A percentile compares a stretch with the other conserved stretches of the same genome.
These are phyloP conservation scores for Lathyrus aphaca DNA, from an alignment of 306 rosid genomes.

Conservation along the genomic window DNA sequence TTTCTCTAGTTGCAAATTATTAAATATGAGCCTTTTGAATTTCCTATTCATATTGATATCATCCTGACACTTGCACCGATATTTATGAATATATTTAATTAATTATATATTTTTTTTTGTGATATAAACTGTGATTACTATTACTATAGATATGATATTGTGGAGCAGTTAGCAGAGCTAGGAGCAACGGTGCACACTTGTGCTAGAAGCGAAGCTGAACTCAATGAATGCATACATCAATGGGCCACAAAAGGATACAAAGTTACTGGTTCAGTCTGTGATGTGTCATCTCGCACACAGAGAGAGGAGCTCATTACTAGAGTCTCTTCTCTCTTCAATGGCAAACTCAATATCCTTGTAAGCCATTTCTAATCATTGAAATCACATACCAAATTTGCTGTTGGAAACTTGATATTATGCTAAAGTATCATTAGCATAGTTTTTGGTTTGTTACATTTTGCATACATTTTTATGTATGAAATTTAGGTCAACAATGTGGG, in stretches of 20 bases:
- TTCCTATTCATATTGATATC: too few species aligned
- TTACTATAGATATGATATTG: conserved; percentile 48
- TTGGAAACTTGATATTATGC: too few species aligned
- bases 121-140: background rate
- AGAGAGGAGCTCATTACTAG: conserved; percentile 31
- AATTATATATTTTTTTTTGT: background rate
- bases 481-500: conserved; percentile 39
- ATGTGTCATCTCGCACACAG: conserved; percentile 30
- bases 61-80: too few species aligned
- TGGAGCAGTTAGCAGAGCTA: conserved; percentile 41
- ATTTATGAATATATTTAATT: too few species aligned
- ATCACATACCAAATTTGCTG: background rate
- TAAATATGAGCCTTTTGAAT: too few species aligned
- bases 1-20: too few species aligned
- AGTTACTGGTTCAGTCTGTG: conserved; percentile 44
- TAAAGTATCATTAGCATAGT: too few species aligned
- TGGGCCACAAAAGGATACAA: conserved; percentile 41
- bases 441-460: background rate
- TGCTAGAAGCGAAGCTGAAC: conserved; percentile 38
- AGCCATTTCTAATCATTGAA: background rate
- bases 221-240: conserved; percentile 30
- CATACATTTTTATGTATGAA: background rate
- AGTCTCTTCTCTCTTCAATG: conserved; percentile 41
- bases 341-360: conserved; percentile 50
- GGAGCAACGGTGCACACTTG: conserved; percentile 46